Evolutionary conservation across 768 basidiomycete species (phyloP).

Genomic region (Panaeolus papilionaceus): DNA sequence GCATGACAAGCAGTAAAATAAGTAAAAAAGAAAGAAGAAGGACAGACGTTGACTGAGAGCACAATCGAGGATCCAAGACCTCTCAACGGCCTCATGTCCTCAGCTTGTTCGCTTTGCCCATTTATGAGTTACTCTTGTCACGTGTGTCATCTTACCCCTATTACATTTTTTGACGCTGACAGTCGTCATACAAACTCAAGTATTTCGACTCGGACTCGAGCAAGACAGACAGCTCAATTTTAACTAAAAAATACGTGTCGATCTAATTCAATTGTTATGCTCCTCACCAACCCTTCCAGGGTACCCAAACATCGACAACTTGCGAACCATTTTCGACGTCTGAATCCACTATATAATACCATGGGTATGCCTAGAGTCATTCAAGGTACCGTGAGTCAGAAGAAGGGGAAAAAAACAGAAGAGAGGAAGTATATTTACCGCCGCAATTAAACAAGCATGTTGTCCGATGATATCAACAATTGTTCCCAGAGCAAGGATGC

Average conservation of each 20-base stretch:
- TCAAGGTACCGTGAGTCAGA: not conserved
- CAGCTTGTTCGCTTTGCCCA: slow-evolving; percentile 27
- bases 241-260: slow-evolving; percentile 1
- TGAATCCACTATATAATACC: slow-evolving; percentile 85
- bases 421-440: slow-evolving; percentile 39
- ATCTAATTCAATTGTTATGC: not conserved
- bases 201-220: not conserved
- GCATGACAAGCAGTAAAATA: slow-evolving; percentile 49
- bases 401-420: not conserved
- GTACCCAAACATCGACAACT: slow-evolving; percentile 85
- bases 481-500: slow-evolving; percentile 58
- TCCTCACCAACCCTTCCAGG: slow-evolving; percentile 88
- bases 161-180: not conserved
- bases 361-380: slow-evolving; percentile 61
- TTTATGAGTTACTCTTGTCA: slow-evolving; percentile 27
- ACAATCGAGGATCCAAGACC: slow-evolving; percentile 33
- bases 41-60: slow-evolving; percentile 25
- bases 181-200: not conserved
- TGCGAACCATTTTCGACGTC: slow-evolving; percentile 51
- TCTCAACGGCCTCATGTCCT: slow-evolving; percentile 37
- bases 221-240: not conserved
- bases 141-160: slow-evolving; percentile 17
- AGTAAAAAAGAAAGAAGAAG: slow-evolving; percentile 27
- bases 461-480: slow-evolving; percentile 80
- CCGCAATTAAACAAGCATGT: slow-evolving; percentile 85